phyloP scores from a whole-genome alignment of 1,284 basidiomycete species.

The Cryptococcus jaspeensis region DNA sequence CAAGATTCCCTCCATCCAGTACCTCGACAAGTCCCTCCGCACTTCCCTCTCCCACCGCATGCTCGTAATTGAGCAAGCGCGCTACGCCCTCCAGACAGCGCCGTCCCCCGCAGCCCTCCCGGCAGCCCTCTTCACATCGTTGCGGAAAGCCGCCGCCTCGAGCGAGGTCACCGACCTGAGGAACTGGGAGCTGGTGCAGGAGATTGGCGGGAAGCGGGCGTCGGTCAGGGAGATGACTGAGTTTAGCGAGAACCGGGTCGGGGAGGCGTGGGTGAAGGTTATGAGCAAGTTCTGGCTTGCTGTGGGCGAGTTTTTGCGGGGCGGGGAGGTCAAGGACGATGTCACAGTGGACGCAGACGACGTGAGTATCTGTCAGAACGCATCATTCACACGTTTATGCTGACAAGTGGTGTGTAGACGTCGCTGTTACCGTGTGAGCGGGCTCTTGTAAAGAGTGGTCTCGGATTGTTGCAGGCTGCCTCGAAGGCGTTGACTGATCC shows the following conservation, averaged over 20 bases:
- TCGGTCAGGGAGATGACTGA: constrained; percentile 16
- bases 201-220: constrained; percentile 20
- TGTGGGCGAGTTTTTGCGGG: constrained; percentile 2
- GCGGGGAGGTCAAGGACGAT: constrained; percentile 2
- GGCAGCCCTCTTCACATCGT: background rate
- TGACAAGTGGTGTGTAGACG: background rate
- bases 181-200: constrained; percentile 30
- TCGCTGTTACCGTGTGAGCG: constrained; percentile 3
- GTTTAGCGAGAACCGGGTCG: constrained; percentile 2
- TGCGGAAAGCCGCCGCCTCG: background rate
- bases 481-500: constrained; percentile 1
- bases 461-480: background rate
- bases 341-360: background rate
- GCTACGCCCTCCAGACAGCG: constrained; percentile 10
- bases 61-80: constrained; percentile 26
- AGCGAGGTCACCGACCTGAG: constrained; percentile 17
- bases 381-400: background rate
- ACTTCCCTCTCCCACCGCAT: constrained; percentile 21
- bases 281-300: constrained; percentile 9
- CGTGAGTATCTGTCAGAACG: background rate
- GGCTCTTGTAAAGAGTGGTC: constrained; percentile 2
- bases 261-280: constrained; percentile 14
- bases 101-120: constrained; percentile 1
- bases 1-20: constrained; percentile 31
- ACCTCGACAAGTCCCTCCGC: constrained; percentile 20